These are phyloP conservation scores for Picea abies DNA, from an alignment of 83 land plant species.

Conservation along the genomic window DNA sequence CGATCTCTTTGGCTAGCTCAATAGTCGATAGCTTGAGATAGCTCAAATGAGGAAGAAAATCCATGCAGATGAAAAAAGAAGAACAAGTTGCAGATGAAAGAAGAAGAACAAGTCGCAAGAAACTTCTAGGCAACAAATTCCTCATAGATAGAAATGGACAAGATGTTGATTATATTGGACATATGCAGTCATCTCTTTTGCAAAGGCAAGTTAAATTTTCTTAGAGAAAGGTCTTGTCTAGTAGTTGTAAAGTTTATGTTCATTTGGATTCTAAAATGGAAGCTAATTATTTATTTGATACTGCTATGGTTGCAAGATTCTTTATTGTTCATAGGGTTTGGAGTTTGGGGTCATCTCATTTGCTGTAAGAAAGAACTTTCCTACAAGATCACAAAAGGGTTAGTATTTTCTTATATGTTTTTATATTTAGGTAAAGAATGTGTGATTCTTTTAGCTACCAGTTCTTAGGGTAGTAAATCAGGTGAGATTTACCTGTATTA, in stretches of 20 bases:
- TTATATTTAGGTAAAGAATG: background rate
- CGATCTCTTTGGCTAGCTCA: no score
- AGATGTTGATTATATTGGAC: conserved; percentile 66
- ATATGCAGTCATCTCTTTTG: conserved; percentile 64
- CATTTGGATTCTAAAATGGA: background rate
- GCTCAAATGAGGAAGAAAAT: no score
- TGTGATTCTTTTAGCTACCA: conserved; percentile 40
- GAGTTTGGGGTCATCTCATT: conserved; percentile 83
- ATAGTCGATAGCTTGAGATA: no score
- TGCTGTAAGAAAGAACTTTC: conserved; percentile 32
- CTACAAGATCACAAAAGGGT: background rate
- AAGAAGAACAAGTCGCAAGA: no score
- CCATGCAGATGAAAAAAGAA: no score
- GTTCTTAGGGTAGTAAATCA: conserved; percentile 94
- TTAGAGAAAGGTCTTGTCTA: background rate
- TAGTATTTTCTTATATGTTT: background rate
- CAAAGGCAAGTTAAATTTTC: conserved; percentile 34
- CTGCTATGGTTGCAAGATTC: conserved; percentile 33
- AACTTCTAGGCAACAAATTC: no score
- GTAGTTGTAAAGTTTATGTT: background rate
- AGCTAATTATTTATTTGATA: background rate
- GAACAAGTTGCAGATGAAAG: no score
- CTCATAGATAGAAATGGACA: conserved; percentile 14
- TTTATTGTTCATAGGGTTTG: conserved; percentile 75
- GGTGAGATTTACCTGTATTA: conserved; percentile 29